Evolutionary conservation across 2,329 filamentous ascomycete species (phyloP).

Genomic region (Exophiala xenobiotica): DNA sequence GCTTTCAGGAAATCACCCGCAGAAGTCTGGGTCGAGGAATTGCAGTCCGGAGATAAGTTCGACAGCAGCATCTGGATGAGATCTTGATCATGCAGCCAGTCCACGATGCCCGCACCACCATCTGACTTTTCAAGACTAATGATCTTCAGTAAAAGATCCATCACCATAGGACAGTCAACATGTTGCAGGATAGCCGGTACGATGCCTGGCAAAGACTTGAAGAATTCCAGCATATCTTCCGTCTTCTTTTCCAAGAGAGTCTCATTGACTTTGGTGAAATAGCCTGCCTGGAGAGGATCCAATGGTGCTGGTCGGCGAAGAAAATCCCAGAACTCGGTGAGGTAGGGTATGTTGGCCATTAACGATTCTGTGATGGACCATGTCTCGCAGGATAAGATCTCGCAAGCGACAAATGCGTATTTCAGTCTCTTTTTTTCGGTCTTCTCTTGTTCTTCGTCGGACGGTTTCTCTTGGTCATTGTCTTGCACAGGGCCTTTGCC

Average conservation of each 20-base stretch:
- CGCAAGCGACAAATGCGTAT: constrained; percentile 89
- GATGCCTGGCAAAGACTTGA: constrained; percentile 79
- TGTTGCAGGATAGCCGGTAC: constrained; percentile 85
- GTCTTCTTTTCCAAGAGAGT: constrained; percentile 97
- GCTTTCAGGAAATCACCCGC: constrained; percentile 97
- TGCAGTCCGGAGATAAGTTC: constrained; percentile 80
- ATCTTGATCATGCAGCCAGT: constrained; percentile 90
- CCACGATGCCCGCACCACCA: constrained; percentile 86
- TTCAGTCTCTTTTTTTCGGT: constrained; percentile 87
- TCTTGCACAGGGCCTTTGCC: constrained; percentile 28
- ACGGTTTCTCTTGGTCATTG: constrained; percentile 32
- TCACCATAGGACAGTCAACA: constrained; percentile 96
- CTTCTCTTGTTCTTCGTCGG: constrained; percentile 60
- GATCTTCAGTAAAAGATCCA: constrained; percentile 95
- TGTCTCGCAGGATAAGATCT: constrained; percentile 90
- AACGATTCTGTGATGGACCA: constrained; percentile 95
- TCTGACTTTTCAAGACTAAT: constrained; percentile 94
- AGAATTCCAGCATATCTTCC: constrained; percentile 88
- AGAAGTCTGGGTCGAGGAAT: constrained; percentile 88
- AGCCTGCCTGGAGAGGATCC: constrained; percentile 90
- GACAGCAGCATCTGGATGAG: constrained; percentile 83
- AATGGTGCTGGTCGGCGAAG: constrained; percentile 79
- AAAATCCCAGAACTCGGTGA: constrained; percentile 89
- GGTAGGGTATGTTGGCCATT: constrained; percentile 74
- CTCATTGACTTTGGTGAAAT: constrained; percentile 99